Percentiles rank a stretch among this genome's conserved stretches.
These are phyloP conservation scores for Kwoniella heveanensis DNA, from an alignment of 768 basidiomycete species.

Conservation along the genomic window DNA sequence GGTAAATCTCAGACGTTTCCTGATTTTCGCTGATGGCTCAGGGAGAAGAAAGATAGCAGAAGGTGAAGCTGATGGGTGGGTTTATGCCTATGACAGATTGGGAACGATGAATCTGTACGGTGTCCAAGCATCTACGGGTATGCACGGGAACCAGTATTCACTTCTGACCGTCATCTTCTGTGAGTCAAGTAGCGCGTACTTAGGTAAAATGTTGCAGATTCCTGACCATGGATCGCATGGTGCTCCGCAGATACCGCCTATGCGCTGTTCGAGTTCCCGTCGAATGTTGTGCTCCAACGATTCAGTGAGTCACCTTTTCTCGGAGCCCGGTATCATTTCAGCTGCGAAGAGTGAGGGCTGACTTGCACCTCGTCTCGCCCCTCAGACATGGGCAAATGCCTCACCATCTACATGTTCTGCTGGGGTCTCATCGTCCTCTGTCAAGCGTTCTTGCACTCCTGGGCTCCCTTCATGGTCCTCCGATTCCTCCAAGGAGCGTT, in stretches of 20 bases:
- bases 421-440: slow-evolving; percentile 35
- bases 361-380: neutral
- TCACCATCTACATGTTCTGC: slow-evolving; percentile 34
- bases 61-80: too few species aligned
- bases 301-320: slow-evolving; percentile 25
- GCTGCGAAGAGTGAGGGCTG: too few species aligned
- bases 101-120: slow-evolving; percentile 26
- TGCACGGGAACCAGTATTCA: slow-evolving; percentile 40
- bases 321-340: too few species aligned
- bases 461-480: slow-evolving; percentile 31
- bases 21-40: neutral
- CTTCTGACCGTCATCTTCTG: slow-evolving; percentile 32
- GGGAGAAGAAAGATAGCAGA: too few species aligned
- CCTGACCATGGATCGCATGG: too few species aligned
- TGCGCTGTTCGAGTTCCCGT: slow-evolving; percentile 37
- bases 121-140: slow-evolving; percentile 23
- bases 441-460: slow-evolving; percentile 28
- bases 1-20: slow-evolving; percentile 9
- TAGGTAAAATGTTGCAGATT: neutral
- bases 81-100: neutral
- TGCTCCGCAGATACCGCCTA: slow-evolving; percentile 23
- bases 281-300: slow-evolving; percentile 33
- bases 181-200: slow-evolving; percentile 1
- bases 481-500: slow-evolving; percentile 35
- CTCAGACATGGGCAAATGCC: slow-evolving; percentile 33